Percentiles rank a stretch among this genome's conserved stretches.
Conservation (phyloP, 228 moss, liverwort and hornwort species). For the Sphagnum magellanicum region DNA sequence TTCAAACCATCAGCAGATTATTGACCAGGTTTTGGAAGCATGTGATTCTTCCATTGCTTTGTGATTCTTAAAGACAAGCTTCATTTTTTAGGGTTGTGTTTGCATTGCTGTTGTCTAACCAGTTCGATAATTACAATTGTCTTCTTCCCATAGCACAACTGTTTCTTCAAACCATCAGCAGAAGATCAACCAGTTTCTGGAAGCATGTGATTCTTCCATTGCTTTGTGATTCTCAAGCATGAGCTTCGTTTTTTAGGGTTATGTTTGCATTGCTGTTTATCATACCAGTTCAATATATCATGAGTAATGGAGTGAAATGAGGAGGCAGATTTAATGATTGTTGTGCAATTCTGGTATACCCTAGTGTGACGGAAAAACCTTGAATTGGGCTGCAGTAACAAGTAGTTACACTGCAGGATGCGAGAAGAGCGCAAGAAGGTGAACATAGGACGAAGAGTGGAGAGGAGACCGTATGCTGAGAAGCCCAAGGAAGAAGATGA, state of each 20-base stretch:
- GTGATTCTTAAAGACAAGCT: background rate
- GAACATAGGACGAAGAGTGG: conserved; percentile 45
- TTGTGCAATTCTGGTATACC: conserved; percentile 5
- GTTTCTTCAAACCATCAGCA: background rate
- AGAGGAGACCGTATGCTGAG: conserved; percentile 48
- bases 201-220: background rate
- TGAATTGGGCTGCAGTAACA: conserved; percentile 2
- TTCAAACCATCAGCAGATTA: background rate
- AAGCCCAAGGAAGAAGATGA: conserved; percentile 60
- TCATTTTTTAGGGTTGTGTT: background rate
- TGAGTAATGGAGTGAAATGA: conserved; percentile 10
- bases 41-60: background rate
- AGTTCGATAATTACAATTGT: background rate
- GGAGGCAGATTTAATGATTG: conserved; percentile 8
- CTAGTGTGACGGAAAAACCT: conserved; percentile 13
- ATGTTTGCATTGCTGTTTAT: too few relatives aligned
- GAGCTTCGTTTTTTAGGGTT: background rate
- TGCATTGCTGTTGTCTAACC: too few relatives aligned
- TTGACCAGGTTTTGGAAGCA: background rate
- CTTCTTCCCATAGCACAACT: background rate
- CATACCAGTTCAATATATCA: too few relatives aligned
- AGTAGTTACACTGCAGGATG: conserved; percentile 46
- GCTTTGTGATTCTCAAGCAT: background rate
- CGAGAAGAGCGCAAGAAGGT: conserved; percentile 77
- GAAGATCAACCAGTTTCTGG: background rate